A percentile compares a stretch with the other conserved stretches of the same genome.
Evolutionary conservation across 345 rosid genomes (phyloP).

Genomic region (Brassica nigra): DNA sequence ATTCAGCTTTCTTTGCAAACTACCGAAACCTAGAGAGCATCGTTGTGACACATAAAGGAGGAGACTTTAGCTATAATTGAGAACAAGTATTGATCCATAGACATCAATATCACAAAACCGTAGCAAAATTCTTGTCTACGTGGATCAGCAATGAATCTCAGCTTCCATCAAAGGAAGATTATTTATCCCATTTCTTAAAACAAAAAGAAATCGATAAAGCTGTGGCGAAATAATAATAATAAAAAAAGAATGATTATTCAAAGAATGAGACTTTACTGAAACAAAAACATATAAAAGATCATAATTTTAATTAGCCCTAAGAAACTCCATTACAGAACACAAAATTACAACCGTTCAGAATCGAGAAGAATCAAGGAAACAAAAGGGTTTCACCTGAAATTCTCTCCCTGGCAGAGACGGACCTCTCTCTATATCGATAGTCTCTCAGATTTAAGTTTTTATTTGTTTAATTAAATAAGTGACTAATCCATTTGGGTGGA

Average conservation of each 20-base stretch:
- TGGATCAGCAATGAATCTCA: neutral
- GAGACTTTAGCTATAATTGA: neutral
- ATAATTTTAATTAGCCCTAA: neutral
- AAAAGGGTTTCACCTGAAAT: slow-evolving; percentile 22
- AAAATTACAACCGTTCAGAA: slow-evolving; percentile 1
- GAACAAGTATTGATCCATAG: neutral
- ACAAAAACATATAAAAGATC: neutral
- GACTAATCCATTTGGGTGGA: slow-evolving; percentile 10
- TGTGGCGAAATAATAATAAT: neutral
- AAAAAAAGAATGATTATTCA: neutral
- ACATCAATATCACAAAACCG: neutral
- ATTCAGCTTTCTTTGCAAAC: slow-evolving; percentile 4
- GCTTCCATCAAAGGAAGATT: neutral
- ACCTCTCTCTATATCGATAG: neutral
- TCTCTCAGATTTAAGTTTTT: slow-evolving; percentile 11
- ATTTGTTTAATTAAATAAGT: neutral
- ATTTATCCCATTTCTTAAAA: neutral
- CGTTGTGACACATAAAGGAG: neutral
- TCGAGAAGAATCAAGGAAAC: neutral
- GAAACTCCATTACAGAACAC: slow-evolving; percentile 6
- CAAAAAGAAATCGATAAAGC: neutral
- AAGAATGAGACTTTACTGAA: neutral
- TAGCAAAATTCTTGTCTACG: neutral
- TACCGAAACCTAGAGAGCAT: neutral
- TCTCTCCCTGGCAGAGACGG: slow-evolving; percentile 7